Conservation (phyloP, 2,329 filamentous ascomycete genomes). For the Tolypocladium pustulatum region DNA sequence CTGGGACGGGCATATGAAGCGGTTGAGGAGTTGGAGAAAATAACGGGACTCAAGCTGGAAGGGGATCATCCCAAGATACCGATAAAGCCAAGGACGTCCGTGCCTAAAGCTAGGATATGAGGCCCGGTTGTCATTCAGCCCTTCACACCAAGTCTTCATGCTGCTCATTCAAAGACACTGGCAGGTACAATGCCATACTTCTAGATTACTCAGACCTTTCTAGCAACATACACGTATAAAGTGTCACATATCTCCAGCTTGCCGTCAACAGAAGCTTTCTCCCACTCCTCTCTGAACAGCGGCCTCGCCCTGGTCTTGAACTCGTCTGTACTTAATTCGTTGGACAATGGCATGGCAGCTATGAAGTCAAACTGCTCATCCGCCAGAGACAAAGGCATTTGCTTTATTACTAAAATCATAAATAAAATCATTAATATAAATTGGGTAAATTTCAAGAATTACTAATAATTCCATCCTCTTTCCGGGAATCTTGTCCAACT, state of each 20-base stretch:
- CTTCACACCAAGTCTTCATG: neutral
- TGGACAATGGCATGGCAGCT: slow-evolving; percentile 8
- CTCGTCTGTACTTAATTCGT: slow-evolving; percentile 7
- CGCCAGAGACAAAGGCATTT: neutral
- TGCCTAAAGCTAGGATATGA: slow-evolving; percentile 31
- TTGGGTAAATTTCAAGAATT: too few relatives aligned
- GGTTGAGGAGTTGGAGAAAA: slow-evolving; percentile 66
- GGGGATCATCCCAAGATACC: slow-evolving; percentile 42
- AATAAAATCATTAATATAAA: too few relatives aligned
- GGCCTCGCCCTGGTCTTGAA: slow-evolving; percentile 12
- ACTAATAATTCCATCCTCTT: too few relatives aligned
- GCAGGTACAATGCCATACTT: neutral
- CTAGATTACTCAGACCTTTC: neutral
- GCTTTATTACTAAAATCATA: too few relatives aligned
- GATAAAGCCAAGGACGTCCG: slow-evolving; percentile 24
- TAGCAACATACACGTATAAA: slow-evolving; percentile 19
- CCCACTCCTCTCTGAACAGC: slow-evolving; percentile 20
- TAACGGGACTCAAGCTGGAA: slow-evolving; percentile 58
- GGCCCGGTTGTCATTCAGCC: neutral
- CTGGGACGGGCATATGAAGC: slow-evolving; percentile 71
- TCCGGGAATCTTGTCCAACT: slow-evolving; percentile 1
- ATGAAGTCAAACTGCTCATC: neutral
- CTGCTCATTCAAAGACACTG: too few relatives aligned
- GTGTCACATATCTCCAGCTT: slow-evolving; percentile 15
- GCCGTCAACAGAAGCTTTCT: slow-evolving; percentile 15